Base-by-base conservation (phyloP, 768 basidiomycete genomes). In the Suillus subaureus region DNA sequence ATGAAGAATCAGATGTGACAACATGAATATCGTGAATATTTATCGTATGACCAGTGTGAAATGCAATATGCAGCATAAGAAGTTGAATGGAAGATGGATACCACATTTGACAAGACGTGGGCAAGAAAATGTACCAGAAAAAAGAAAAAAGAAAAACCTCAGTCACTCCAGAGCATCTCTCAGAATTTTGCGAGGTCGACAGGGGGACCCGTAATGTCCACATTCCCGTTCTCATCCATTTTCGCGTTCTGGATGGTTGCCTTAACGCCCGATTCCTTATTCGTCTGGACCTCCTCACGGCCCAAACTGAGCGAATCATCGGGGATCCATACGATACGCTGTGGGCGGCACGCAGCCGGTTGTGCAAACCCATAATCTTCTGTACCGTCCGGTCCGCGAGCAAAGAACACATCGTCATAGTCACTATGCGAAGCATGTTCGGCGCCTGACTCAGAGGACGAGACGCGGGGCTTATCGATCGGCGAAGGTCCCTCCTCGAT, bases 261-360 rank as follows among this genome's bases (percentile, higher is more conserved):
- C 66, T 79, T 72, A 35, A 94, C 83, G 3, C 87, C 89, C 6
- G 73, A 76, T 35, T 80, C 81, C 66, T 70, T 73, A 74, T 89
- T 89, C 67, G 77, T 85, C 67, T 78, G 73, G 68, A 84, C 87
- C 79, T 93, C 92, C 66, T 85, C 85, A 43, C 80, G 77, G 1
- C 83, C 86, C 62, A 94, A 72, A 11, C 89, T 88, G n/a, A 87
- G 78, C 28, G 77, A 70, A 74, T 99, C 97, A 45, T 79, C 77
- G 26, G 97, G 93, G 62, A 98, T 76, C 97, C 97, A 99, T 39
- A 98, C 80, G 6, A 87, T 82, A 67, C 89, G 83, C 78, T 95
- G 93, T 56, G 91, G 87, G 61, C 87, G 78, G 67, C 81, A 86
- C 63, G 86, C 83, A 8, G 94, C 94, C 18, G 97, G 97, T 71